Evolutionary conservation across 2,329 filamentous ascomycete genomes (phyloP).

Genomic region (Beauveria sp.): DNA sequence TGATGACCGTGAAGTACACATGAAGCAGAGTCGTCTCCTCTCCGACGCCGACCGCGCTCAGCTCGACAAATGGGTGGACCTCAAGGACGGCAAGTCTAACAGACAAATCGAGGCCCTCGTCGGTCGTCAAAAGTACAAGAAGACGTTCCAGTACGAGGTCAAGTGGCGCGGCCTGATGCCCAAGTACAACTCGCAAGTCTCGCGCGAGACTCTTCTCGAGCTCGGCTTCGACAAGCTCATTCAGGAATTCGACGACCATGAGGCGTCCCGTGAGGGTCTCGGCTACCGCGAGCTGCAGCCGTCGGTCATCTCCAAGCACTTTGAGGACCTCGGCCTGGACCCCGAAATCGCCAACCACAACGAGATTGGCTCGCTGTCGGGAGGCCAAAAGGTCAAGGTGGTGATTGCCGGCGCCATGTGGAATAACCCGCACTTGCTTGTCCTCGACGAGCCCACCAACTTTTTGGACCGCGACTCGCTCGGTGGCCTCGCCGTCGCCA

Average conservation of each 20-base stretch:
- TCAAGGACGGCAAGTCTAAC: conserved; percentile 71
- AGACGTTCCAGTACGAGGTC: conserved; percentile 96
- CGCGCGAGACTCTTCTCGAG: conserved; percentile 80
- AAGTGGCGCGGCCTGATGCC: conserved; percentile 88
- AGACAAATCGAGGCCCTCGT: conserved; percentile 82
- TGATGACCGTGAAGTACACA: conserved; percentile 90
- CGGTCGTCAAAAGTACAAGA: conserved; percentile 97
- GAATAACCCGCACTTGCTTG: conserved; percentile 97
- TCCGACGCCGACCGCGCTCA: conserved; percentile 79
- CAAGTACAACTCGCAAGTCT: conserved; percentile 89
- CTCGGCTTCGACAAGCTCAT: conserved; percentile 88
- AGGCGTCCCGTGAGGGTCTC: conserved; percentile 95
- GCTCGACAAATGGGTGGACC: conserved; percentile 83
- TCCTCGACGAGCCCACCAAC: conserved; percentile 97
- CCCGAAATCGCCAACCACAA: conserved; percentile 99
- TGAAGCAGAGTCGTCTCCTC: conserved; percentile 93
- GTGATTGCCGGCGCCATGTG: conserved; percentile 94
- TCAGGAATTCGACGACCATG: conserved; percentile 97
- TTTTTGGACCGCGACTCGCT: conserved; percentile 98
- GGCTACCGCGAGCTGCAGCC: conserved; percentile 92
- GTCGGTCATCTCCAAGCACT: conserved; percentile 93
- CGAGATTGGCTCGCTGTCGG: conserved; percentile 89
- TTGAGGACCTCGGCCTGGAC: conserved; percentile 91
- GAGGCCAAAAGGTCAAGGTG: conserved; percentile 98
- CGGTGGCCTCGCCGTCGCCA: conserved; percentile 92